phyloP scores from a whole-genome alignment of 1,284 basidiomycete genomes.

The Marasmius sp. region DNA sequence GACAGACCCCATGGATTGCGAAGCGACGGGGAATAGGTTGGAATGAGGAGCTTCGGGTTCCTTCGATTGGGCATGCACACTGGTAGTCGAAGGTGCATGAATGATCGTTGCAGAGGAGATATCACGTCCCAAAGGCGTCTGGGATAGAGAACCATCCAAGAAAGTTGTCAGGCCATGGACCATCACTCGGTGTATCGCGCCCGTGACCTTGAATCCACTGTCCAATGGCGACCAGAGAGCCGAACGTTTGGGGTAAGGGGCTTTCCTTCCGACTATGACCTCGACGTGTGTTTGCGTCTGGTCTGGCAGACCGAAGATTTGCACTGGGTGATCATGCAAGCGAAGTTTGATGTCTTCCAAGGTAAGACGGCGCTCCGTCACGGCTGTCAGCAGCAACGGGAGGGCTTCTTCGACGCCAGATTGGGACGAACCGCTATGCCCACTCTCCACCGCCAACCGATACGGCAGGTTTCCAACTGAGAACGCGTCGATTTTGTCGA shows the following conservation, averaged over 20 bases:
- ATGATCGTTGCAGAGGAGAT: slow-evolving; percentile 70
- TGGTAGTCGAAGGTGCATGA: slow-evolving; percentile 40
- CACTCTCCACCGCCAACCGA: slow-evolving; percentile 70
- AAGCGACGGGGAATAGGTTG: background rate
- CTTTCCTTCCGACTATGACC: slow-evolving; percentile 83
- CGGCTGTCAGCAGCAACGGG: slow-evolving; percentile 87
- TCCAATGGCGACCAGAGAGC: slow-evolving; percentile 86
- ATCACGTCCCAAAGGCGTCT: slow-evolving; percentile 72
- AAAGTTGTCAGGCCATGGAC: slow-evolving; percentile 91
- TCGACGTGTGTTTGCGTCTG: slow-evolving; percentile 90
- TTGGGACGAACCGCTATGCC: slow-evolving; percentile 64
- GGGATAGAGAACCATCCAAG: slow-evolving; percentile 83
- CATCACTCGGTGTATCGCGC: slow-evolving; percentile 88
- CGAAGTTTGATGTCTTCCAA: slow-evolving; percentile 82
- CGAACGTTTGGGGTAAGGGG: slow-evolving; percentile 52
- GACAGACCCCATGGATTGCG: slow-evolving; percentile 3
- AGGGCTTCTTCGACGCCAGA: slow-evolving; percentile 90
- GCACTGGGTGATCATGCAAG: slow-evolving; percentile 88
- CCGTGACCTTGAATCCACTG: slow-evolving; percentile 58
- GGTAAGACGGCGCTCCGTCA: slow-evolving; percentile 77
- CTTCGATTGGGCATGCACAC: slow-evolving; percentile 5
- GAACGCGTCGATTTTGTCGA: slow-evolving; percentile 89
- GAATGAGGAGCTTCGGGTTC: slow-evolving; percentile 3
- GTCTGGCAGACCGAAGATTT: slow-evolving; percentile 90
- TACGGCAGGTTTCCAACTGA: slow-evolving; percentile 88